Percentiles rank a stretch among this genome's conserved stretches.
Conservation (phyloP, 108 stramenopile species). For the Chaetoceros muelleri region DNA sequence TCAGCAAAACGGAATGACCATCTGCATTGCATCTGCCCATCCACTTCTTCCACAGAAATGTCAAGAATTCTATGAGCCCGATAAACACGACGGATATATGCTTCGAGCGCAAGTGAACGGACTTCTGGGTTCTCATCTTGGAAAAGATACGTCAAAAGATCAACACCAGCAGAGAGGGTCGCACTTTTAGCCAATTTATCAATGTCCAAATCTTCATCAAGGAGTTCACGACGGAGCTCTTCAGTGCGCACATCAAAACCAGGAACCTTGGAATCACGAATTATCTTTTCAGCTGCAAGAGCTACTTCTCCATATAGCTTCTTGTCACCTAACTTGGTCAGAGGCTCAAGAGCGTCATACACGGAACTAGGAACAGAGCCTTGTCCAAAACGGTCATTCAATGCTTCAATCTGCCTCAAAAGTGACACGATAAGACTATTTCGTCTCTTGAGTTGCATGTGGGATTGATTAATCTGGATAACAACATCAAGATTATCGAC, state of each 20-base stretch:
- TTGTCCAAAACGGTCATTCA: conserved; percentile 53
- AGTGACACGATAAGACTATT: conserved; percentile 49
- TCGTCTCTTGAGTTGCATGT: conserved; percentile 48
- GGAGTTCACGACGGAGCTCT: conserved; percentile 62
- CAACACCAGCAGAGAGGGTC: conserved; percentile 88
- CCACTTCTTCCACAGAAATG: conserved; percentile 41
- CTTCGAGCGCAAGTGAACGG: conserved; percentile 62
- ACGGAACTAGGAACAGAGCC: conserved; percentile 41
- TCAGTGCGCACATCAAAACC: conserved; percentile 72
- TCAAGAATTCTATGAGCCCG: conserved; percentile 78
- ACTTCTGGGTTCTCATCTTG: conserved; percentile 60
- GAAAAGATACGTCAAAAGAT: conserved; percentile 85
- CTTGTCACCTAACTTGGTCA: conserved; percentile 57
- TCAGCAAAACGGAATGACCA: conserved; percentile 88
- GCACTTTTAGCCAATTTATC: conserved; percentile 48
- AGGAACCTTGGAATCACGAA: conserved; percentile 66
- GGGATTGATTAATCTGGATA: conserved; percentile 70
- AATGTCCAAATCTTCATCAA: conserved; percentile 51
- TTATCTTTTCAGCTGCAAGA: conserved; percentile 59
- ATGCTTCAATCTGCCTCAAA: conserved; percentile 67
- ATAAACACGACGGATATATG: conserved; percentile 92
- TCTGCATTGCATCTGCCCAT: conserved; percentile 64
- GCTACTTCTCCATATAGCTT: conserved; percentile 80
- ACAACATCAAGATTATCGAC: conserved; percentile 61
- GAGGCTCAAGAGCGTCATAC: conserved; percentile 33